Conservation (phyloP, 2,329 filamentous ascomycete genomes). For the Gyromitra esculenta region DNA sequence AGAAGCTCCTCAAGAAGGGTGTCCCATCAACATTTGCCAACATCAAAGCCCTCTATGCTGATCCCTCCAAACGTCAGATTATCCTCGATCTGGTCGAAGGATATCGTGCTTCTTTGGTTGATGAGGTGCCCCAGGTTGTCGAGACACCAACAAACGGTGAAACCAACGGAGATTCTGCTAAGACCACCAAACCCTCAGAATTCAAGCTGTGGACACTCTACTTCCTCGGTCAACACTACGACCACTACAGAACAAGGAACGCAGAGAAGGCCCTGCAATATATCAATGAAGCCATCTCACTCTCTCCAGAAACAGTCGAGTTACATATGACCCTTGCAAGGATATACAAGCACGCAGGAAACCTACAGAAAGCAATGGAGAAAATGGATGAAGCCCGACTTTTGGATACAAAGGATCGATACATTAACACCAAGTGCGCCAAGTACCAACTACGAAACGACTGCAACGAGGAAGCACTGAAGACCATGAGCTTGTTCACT, state of each 20-base stretch:
- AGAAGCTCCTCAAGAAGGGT: conserved; percentile 86
- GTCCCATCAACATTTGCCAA: conserved; percentile 97
- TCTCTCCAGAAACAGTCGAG: conserved; percentile 83
- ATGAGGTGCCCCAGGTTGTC: conserved; percentile 56
- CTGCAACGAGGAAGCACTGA: conserved; percentile 83
- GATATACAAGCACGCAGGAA: conserved; percentile 89
- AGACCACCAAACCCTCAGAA: conserved; percentile 66
- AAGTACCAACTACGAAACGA: conserved; percentile 97
- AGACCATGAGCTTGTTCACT: conserved; percentile 93
- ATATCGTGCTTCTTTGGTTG: conserved; percentile 70
- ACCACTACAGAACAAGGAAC: conserved; percentile 87
- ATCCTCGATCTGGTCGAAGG: conserved; percentile 80
- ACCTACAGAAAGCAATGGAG: conserved; percentile 80
- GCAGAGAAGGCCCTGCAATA: conserved; percentile 81
- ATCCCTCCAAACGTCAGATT: conserved; percentile 78
- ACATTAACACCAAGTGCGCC: conserved; percentile 97
- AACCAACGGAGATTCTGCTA: conserved; percentile 63
- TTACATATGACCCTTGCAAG: conserved; percentile 95
- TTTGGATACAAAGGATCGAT: conserved; percentile 88
- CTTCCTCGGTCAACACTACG: conserved; percentile 96
- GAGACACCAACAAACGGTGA: conserved; percentile 58
- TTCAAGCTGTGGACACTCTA: conserved; percentile 85
- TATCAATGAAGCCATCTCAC: conserved; percentile 82
- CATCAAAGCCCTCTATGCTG: conserved; percentile 88
- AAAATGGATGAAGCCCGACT: conserved; percentile 87